A percentile compares a stretch with the other conserved stretches of the same genome.
These are phyloP conservation scores for Heliamphora pulchella DNA, from an alignment of 179 eudicot species.

Conservation along the genomic window DNA sequence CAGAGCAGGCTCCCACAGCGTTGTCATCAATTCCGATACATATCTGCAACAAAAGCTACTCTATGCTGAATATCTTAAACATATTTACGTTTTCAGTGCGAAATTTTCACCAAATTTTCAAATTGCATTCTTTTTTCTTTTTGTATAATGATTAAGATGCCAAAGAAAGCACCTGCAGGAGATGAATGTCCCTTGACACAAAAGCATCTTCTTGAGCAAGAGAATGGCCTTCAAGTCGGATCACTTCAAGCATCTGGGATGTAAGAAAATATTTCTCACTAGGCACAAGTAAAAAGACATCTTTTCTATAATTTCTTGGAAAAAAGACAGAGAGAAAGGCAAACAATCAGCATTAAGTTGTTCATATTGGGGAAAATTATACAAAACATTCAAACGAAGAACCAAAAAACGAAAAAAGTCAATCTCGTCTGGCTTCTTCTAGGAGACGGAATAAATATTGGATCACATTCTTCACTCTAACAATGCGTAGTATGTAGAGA, in stretches of 20 bases:
- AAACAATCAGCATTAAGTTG: background rate
- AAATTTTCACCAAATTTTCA: no score
- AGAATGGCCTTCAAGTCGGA: slow-evolving; percentile 83
- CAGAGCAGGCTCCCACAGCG: slow-evolving; percentile 88
- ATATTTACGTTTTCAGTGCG: background rate
- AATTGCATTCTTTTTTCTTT: background rate
- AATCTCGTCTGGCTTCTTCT: background rate
- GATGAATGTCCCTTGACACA: slow-evolving; percentile 76
- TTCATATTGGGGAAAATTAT: background rate
- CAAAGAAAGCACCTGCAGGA: slow-evolving; percentile 53
- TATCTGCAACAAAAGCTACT: slow-evolving; percentile 38
- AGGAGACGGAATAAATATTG: no score
- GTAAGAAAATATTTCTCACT: background rate
- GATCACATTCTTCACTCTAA: no score
- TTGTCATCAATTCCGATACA: slow-evolving; percentile 89
- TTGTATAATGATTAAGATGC: background rate
- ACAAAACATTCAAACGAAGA: background rate
- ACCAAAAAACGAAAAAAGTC: background rate
- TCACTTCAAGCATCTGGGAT: slow-evolving; percentile 75
- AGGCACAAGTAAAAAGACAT: background rate
- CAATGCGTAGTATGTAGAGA: background rate
- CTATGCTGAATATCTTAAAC: background rate
- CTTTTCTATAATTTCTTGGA: background rate
- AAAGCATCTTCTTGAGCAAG: slow-evolving; percentile 79
- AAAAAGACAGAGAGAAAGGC: background rate